Base-by-base conservation (phyloP, 805 yeast genomes). In the Groenewaldozyma tartarivorans region DNA sequence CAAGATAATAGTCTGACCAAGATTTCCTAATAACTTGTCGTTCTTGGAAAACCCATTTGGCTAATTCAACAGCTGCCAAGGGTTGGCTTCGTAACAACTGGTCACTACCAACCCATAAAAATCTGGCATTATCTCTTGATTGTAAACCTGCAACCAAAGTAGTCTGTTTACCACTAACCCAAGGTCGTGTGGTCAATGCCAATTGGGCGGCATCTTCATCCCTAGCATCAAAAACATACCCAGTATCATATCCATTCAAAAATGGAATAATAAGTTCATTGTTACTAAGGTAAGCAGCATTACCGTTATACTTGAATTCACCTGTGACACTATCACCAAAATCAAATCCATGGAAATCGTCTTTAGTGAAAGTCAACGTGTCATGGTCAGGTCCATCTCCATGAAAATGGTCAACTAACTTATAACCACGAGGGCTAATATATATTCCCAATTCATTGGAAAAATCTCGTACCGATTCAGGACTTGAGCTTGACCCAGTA, bases 121-220 rank as follows among this genome's bases (percentile, higher is more conserved):
- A 68, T 51, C 98, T 77, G 1, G 94, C 83, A 55, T 83, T 85
- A 4, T n/a, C 13, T 42, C 77, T 68, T 36, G 80, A 80, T 66
- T 92, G 99, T 53, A 85, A 73, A 1, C 78, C 92, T 6, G 76
- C 94, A 18, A 78, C 75, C 39, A 83, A 57, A 57, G 67, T 79
- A 3, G 85, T 87, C 63, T 88, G 94, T 33, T 77, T 67, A 22
- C 96, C 96, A 27, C 77, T 66, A 11, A 83, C 76, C 95, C 95
- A 88, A 3, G 77, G 68, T 32, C 47, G 56, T 43, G 47, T 27
- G 29, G 29, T 24, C 11, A 24, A 13, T 5, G 33, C 22, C 40
- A 37, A 19, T 16, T 43, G 45, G n/a, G 66, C 61, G 20, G 59
- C 54, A 15, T 63, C 69, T 15, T 66, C 71, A 40, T 70, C 74